These are phyloP conservation scores for Choanephora cucurbitarum DNA, from an alignment of 371 early-diverging fungal genomes.

Conservation along the genomic window DNA sequence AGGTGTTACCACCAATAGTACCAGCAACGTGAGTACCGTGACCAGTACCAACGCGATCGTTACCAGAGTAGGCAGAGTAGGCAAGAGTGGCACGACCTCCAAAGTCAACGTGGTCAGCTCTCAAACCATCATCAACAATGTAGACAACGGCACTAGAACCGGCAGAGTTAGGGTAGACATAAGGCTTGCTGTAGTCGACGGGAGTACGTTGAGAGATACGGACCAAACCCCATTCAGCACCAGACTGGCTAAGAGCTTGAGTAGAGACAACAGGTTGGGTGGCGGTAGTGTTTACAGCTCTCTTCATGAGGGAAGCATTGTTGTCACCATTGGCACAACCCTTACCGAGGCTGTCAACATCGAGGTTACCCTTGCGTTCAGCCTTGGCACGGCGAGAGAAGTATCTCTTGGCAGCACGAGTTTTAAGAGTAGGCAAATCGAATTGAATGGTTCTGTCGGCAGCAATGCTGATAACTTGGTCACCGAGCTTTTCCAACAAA, in stretches of 20 bases:
- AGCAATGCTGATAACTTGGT: constrained; percentile 25
- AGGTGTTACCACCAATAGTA: constrained; percentile 59
- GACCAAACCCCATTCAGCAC: constrained; percentile 39
- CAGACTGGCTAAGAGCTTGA: constrained; percentile 11
- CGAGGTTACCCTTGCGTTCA: constrained; percentile 4
- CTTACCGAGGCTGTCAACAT: constrained; percentile 1
- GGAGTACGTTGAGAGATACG: constrained; percentile 31
- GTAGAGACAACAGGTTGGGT: neutral
- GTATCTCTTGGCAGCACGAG: constrained; percentile 18
- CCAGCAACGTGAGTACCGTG: constrained; percentile 75
- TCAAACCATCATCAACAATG: too few relatives aligned
- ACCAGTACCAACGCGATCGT: too few relatives aligned
- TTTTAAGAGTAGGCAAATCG: constrained; percentile 21
- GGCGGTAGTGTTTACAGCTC: too few relatives aligned
- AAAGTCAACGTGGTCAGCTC: too few relatives aligned
- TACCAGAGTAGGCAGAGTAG: too few relatives aligned
- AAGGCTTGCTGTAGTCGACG: too few relatives aligned
- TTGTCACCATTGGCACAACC: neutral
- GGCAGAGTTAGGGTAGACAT: too few relatives aligned
- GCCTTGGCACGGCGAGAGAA: constrained; percentile 19
- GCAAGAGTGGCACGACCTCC: too few relatives aligned
- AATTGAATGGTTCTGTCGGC: constrained; percentile 41
- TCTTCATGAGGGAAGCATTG: neutral
- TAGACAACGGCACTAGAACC: too few relatives aligned
- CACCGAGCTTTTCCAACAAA: constrained; percentile 3